These are phyloP conservation scores for Aspergillus bertholletiae DNA, from an alignment of 495 filamentous ascomycete species.

Conservation along the genomic window DNA sequence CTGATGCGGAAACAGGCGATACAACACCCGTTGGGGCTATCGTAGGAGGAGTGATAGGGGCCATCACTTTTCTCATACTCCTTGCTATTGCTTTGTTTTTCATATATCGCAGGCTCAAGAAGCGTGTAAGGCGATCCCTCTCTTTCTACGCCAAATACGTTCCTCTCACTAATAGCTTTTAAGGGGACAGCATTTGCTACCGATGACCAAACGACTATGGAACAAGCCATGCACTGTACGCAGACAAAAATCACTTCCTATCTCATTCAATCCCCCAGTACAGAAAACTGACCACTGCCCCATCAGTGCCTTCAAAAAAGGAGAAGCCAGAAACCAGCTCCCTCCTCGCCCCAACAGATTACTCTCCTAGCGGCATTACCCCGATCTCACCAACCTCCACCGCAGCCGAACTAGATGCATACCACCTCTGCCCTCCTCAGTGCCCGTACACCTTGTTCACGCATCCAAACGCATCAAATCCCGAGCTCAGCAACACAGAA, in stretches of 20 bases:
- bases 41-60: slow-evolving; percentile 18
- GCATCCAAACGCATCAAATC: neutral
- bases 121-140: slow-evolving; percentile 9
- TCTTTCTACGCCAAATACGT: slow-evolving; percentile 14
- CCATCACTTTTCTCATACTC: slow-evolving; percentile 18
- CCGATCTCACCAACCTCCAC: neutral
- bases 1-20: slow-evolving; percentile 1
- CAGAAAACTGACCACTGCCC: neutral
- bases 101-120: slow-evolving; percentile 21
- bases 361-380: neutral
- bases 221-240: neutral
- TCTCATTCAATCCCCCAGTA: neutral
- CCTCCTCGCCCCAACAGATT: neutral
- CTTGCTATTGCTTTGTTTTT: slow-evolving; percentile 16
- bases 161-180: neutral
- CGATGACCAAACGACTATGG: neutral
- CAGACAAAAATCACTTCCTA: neutral
- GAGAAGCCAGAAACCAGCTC: neutral
- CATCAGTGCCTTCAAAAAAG: neutral
- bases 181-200: neutral
- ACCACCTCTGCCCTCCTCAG: neutral
- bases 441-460: neutral
- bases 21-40: slow-evolving; percentile 27
- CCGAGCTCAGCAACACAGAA: slow-evolving; percentile 33
- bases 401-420: neutral